A percentile compares a stretch with the other conserved stretches of the same genome.
These are phyloP conservation scores for Penicillium tannophilum DNA, from an alignment of 495 filamentous ascomycete genomes.

Conservation along the genomic window DNA sequence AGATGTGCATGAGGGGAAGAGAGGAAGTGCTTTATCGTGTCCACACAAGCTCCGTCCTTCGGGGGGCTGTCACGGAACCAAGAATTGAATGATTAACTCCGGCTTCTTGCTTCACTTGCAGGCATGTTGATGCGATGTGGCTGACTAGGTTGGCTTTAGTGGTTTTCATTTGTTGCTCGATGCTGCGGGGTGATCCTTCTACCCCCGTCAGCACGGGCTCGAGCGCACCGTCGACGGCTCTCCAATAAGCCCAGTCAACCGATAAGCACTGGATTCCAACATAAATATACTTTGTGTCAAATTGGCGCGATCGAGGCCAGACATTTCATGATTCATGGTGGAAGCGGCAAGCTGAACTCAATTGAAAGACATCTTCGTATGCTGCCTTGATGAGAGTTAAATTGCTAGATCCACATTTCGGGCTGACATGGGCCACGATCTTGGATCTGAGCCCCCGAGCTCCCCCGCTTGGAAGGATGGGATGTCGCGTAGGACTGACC, in stretches of 20 bases:
- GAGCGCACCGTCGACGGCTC: constrained; percentile 17
- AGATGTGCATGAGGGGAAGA: constrained; percentile 15
- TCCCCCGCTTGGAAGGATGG: constrained; percentile 14
- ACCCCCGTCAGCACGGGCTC: constrained; percentile 14
- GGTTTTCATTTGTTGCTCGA: constrained; percentile 5
- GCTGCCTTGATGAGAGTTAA: constrained; percentile 19
- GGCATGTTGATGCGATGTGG: constrained; percentile 12
- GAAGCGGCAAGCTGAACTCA: constrained; percentile 18
- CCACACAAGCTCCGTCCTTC: constrained; percentile 5
- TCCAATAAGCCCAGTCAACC: neutral
- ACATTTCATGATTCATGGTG: neutral
- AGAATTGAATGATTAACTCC: neutral
- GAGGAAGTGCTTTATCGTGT: constrained; percentile 5
- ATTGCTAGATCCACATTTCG: constrained; percentile 20
- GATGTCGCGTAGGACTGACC: neutral
- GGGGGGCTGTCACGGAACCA: neutral
- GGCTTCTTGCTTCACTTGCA: neutral
- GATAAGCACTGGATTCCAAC: constrained; percentile 19
- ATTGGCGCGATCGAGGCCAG: neutral
- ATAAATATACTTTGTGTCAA: neutral
- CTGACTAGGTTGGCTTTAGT: neutral
- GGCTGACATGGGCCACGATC: constrained; percentile 16
- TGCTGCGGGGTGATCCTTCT: constrained; percentile 17
- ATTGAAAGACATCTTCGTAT: constrained; percentile 14
- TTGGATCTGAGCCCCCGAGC: constrained; percentile 16